Base-by-base conservation (phyloP, 1,139 yeast genomes). In the Kurtzmaniella natalensis region DNA sequence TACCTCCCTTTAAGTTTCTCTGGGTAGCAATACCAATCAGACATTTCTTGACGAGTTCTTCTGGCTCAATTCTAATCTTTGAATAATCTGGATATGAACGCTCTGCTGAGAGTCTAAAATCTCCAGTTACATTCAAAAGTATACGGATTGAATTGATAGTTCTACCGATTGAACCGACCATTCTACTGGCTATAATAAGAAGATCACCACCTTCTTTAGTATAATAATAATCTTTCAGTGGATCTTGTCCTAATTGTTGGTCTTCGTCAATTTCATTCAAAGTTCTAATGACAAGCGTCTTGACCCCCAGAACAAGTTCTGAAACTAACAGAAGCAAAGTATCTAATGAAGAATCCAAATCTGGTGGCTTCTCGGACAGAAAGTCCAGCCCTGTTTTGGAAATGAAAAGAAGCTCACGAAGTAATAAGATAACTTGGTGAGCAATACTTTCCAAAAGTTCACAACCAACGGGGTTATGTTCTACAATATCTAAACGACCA, bases 81-180 rank as follows among this genome's bases (percentile, higher is more conserved):
- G 70, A 53, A 44, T 85, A 85, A 52, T 87, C 88, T 1, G 92
- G 86, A 50, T 85, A 86, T 20, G 78, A 69, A 44, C 94, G 66
- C 34, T 76, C 80, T 2, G 70, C 55, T 23, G 81, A 77, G 36
- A 87, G 61, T 47, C 75, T 76, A 55, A 85, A 84, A 50, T 86
- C 94, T 17, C 94, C 89, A 16, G 82, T 75, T 26, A 75, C 57
- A 17, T 76, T 73, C 27, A 59, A 60, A 35, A 61, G 55, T 42
- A 53, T 64, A 42, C 60, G 53, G 23, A 69, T 55, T 33, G 70
- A 81, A 35, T 44, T 62, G 57, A 58, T 70, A 0, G 82, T 75
- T 13, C 55, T 47, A 10, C 78, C 58, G 4, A 81, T 76, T 2
- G 78, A 62, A 31, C 70, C 64, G 8, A 83, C 70, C 86, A 83